phyloP scores from a whole-genome alignment of 2,329 filamentous ascomycete species.

The Pseudogymnoascus sp. region DNA sequence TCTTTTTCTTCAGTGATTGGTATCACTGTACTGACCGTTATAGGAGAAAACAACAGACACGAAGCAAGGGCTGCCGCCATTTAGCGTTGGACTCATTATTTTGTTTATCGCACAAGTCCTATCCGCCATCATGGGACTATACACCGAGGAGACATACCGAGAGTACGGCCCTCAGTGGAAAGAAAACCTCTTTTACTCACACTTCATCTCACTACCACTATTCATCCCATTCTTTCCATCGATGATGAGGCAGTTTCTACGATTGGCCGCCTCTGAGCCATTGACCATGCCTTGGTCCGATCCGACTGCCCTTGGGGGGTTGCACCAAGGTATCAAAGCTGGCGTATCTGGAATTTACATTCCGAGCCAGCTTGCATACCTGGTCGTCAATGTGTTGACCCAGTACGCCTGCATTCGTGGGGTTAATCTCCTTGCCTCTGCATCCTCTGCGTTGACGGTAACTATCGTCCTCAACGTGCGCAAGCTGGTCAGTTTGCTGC shows the following conservation, averaged over 20 bases:
- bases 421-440: slow-evolving; percentile 86
- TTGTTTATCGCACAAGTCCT: slow-evolving; percentile 83
- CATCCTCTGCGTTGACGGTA: slow-evolving; percentile 84
- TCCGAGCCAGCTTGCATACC: slow-evolving; percentile 63
- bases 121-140: slow-evolving; percentile 89
- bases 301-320: slow-evolving; percentile 16
- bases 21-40: background rate
- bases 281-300: slow-evolving; percentile 38
- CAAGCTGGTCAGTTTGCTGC: slow-evolving; percentile 80
- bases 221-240: slow-evolving; percentile 65
- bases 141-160: slow-evolving; percentile 83
- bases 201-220: slow-evolving; percentile 65
- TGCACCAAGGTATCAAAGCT: slow-evolving; percentile 34
- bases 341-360: slow-evolving; percentile 35
- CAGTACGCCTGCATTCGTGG: slow-evolving; percentile 94
- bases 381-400: slow-evolving; percentile 72
- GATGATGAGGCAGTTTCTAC: slow-evolving; percentile 54
- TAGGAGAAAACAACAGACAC: slow-evolving; percentile 11
- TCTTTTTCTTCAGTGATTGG: slow-evolving; percentile 8
- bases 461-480: slow-evolving; percentile 94
- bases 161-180: slow-evolving; percentile 84
- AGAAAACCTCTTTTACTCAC: slow-evolving; percentile 93
- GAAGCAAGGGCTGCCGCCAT: slow-evolving; percentile 36
- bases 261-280: slow-evolving; percentile 55
- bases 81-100: slow-evolving; percentile 66